phyloP scores from a whole-genome alignment of 2,329 filamentous ascomycete genomes.

The Cadophora sp. region DNA sequence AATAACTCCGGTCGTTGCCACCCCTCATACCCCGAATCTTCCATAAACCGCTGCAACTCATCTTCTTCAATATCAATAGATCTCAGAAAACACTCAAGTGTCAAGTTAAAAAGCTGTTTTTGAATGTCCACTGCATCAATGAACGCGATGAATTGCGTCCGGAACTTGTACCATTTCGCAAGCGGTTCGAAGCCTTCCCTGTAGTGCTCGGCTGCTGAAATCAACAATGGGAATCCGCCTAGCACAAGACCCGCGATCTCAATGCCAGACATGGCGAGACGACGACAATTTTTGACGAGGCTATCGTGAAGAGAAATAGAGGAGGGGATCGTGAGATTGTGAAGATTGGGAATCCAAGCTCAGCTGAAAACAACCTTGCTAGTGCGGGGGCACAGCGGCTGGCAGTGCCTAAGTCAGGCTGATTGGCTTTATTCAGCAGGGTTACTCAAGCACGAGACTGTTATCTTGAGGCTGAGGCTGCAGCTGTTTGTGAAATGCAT shows the following conservation, averaged over 20 bases:
- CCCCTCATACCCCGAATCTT: conserved; percentile 29
- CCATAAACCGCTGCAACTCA: conserved; percentile 34
- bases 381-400: conserved; percentile 3
- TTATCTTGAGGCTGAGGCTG: conserved; percentile 10
- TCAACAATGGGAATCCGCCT: conserved; percentile 36
- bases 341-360: background rate
- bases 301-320: background rate
- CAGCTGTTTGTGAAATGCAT: background rate
- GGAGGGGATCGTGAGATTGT: background rate
- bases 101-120: conserved; percentile 35
- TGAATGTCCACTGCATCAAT: conserved; percentile 37
- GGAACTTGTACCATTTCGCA: conserved; percentile 38
- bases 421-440: background rate
- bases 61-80: conserved; percentile 34
- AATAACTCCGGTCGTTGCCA: conserved; percentile 34
- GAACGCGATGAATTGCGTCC: conserved; percentile 34
- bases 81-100: conserved; percentile 34
- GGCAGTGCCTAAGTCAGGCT: background rate
- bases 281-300: background rate
- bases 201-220: conserved; percentile 37
- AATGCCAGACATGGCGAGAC: conserved; percentile 34
- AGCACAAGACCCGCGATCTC: conserved; percentile 38
- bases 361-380: conserved; percentile 11
- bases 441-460: conserved; percentile 6
- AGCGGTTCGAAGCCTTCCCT: conserved; percentile 39